Evolutionary conservation across 2,329 filamentous ascomycete species (phyloP), one percentile per base, ranked within the genome.

Genomic region (Fusarium multiceps): DNA sequence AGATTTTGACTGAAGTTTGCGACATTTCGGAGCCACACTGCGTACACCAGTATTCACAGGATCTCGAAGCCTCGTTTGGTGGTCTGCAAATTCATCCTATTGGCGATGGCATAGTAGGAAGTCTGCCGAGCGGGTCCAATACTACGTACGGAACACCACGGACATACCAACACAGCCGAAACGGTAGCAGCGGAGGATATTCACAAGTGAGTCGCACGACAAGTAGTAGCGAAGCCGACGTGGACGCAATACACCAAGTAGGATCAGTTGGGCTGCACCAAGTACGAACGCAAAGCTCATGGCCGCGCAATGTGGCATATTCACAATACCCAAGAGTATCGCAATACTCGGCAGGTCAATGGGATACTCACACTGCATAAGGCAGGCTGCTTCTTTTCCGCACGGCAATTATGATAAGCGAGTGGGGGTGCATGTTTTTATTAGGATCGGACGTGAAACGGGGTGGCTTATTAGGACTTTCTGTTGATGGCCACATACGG

Each of bases 21-120:
- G 79, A 77, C 25, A 83, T 86, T 47, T 59, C 75, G 7, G 84
- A 87, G 74, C 85, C 85, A 53, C 86, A 87, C 70, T 88, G 86
- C 74, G 83, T 86, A n/a, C 83, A 86, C 59, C 80, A 83, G 63
- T 86, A 86, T 63, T 78, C 77, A 16, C 72, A 76, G 13, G 78
- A 79, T 13, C 55, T 82, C 18, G 68, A 75, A 18, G 63, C 72
- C n/a, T 68, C 74, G 4, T 68, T 77, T 20, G 66, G 72, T 7
- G 71, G 61, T 16, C 59, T 76, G 51, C 68, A 69, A 16, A 72
- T 76, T 10, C 66, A 72, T 23, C 4, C 49, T 34, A 43, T 63
- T 4, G 54, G 56, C 2, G 68, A 74, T 46, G 40, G 43, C 18
- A 55, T 62, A 30, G 34, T 61, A 40, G 54, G 56, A 14, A 57